Percentiles rank a stretch among this genome's conserved stretches.
Conservation (phyloP, 169 alveolate species). For the Cryptosporidium sp. region DNA sequence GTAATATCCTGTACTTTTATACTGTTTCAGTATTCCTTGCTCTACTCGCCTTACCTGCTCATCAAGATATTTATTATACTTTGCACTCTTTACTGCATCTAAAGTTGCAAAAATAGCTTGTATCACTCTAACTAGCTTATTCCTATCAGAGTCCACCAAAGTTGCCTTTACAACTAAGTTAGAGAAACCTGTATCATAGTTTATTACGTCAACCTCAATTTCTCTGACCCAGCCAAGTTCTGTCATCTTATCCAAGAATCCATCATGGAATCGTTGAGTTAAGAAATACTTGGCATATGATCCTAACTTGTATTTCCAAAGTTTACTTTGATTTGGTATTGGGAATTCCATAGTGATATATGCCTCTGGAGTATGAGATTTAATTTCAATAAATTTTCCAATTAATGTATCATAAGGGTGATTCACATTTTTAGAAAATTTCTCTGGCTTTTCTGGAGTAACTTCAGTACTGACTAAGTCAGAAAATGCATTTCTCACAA, state of each 20-base stretch:
- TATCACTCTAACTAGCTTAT: neutral
- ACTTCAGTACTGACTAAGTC: neutral
- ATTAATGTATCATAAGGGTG: constrained; percentile 38
- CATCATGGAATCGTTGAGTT: constrained; percentile 11
- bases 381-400: constrained; percentile 15
- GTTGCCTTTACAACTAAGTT: constrained; percentile 10
- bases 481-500: constrained; percentile 3
- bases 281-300: constrained; percentile 7
- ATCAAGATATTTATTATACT: neutral
- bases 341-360: constrained; percentile 39
- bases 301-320: constrained; percentile 28
- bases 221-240: constrained; percentile 9
- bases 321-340: constrained; percentile 27
- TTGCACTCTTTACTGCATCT: constrained; percentile 17
- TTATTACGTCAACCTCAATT: constrained; percentile 6
- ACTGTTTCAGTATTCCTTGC: constrained; percentile 36
- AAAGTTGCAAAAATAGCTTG: constrained; percentile 19
- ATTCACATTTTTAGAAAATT: neutral
- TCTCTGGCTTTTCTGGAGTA: neutral
- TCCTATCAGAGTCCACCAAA: constrained; percentile 13
- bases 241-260: constrained; percentile 6
- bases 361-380: constrained; percentile 20
- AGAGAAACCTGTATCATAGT: constrained; percentile 42
- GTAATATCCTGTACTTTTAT: constrained; percentile 38
- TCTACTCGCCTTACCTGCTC: constrained; percentile 46